phyloP scores from a whole-genome alignment of 2,329 filamentous ascomycete genomes.

The Talaromyces amestolkiae region DNA sequence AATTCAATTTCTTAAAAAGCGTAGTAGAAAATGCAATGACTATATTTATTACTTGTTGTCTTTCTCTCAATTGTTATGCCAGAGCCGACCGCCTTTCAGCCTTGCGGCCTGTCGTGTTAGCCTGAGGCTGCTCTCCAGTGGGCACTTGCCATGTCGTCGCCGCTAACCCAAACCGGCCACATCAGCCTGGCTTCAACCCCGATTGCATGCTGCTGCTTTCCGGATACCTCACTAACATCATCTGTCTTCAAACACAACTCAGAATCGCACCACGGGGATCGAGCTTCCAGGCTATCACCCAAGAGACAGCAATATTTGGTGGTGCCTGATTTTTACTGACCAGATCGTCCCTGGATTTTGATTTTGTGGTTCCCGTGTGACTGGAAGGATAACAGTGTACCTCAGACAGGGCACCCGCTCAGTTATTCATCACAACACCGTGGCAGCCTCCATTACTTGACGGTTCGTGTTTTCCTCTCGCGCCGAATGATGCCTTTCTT shows the following conservation, averaged over 20 bases:
- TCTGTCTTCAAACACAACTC: slow-evolving; percentile 29
- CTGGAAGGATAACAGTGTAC: slow-evolving; percentile 11
- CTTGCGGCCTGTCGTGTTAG: slow-evolving; percentile 15
- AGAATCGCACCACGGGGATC: slow-evolving; percentile 26
- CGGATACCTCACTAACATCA: slow-evolving; percentile 32
- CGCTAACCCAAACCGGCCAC: slow-evolving; percentile 45
- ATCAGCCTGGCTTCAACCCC: slow-evolving; percentile 38
- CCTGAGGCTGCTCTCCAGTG: slow-evolving; percentile 5
- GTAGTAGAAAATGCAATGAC: neutral
- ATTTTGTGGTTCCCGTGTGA: slow-evolving; percentile 9
- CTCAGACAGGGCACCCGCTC: slow-evolving; percentile 14
- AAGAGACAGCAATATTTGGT: slow-evolving; percentile 21
- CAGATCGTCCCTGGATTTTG: slow-evolving; percentile 3
- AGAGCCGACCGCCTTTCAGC: slow-evolving; percentile 18
- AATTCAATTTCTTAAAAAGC: neutral
- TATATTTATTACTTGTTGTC: neutral
- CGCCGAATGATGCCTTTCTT: neutral
- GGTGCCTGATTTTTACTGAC: slow-evolving; percentile 20
- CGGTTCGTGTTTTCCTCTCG: slow-evolving; percentile 36
- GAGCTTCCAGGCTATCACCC: slow-evolving; percentile 19
- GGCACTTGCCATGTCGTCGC: slow-evolving; percentile 23
- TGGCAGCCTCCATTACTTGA: slow-evolving; percentile 46
- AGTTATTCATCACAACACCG: slow-evolving; percentile 35
- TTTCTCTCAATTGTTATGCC: slow-evolving; percentile 8
- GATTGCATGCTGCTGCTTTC: slow-evolving; percentile 33